These are phyloP conservation scores for Aureobasidium sp. DNA, from an alignment of 2,329 filamentous ascomycete genomes.

Conservation along the genomic window DNA sequence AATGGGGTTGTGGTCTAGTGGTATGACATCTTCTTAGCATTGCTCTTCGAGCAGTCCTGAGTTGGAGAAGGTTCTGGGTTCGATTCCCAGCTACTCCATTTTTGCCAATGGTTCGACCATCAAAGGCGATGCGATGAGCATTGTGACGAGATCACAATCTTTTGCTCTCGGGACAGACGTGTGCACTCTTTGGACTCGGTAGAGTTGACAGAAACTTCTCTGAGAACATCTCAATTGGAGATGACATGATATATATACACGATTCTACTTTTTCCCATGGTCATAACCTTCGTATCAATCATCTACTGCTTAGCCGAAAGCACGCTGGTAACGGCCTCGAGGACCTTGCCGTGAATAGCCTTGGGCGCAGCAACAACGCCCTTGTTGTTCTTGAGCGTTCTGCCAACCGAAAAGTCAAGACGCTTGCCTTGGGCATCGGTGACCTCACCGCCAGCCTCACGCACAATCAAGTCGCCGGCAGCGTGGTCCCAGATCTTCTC, in stretches of 20 bases:
- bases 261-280: not conserved
- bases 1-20: constrained; percentile 12
- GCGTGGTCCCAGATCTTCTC: constrained; percentile 99
- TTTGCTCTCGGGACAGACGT: not conserved
- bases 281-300: not conserved
- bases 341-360: constrained; percentile 66
- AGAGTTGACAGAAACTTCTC: not conserved
- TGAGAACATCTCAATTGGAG: not conserved
- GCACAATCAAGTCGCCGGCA: constrained; percentile 86
- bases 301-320: constrained; percentile 44
- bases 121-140: not conserved
- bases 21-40: constrained; percentile 14
- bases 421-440: constrained; percentile 81
- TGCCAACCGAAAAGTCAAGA: constrained; percentile 78
- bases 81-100: constrained; percentile 13
- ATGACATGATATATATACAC: not conserved
- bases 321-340: constrained; percentile 76
- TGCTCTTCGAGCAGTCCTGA: not conserved
- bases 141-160: too few relatives aligned
- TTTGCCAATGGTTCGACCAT: not conserved
- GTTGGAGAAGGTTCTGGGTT: constrained; percentile 13
- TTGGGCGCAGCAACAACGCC: constrained; percentile 84
- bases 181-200: not conserved
- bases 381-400: constrained; percentile 84
- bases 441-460: constrained; percentile 87